Percentiles rank a stretch among this genome's conserved stretches.
These are phyloP conservation scores for Afroboletus lepidellus DNA, from an alignment of 1,284 basidiomycete genomes.

Conservation along the genomic window DNA sequence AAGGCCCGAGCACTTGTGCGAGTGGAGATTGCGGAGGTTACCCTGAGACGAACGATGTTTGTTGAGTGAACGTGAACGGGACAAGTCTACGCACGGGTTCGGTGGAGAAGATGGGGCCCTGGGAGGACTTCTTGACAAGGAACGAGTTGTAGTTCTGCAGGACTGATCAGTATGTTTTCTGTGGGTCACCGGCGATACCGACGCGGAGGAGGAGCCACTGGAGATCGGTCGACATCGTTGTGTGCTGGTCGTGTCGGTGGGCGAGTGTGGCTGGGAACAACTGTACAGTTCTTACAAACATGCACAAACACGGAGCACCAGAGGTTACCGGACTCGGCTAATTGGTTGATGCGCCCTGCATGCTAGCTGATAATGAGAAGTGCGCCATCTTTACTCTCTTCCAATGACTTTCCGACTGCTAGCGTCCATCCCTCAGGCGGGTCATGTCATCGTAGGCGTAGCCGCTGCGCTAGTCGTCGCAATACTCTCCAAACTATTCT, in stretches of 20 bases:
- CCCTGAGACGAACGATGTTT: slow-evolving; percentile 48
- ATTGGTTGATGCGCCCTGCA: no score
- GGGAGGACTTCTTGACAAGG: slow-evolving; percentile 71
- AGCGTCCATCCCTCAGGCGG: background rate
- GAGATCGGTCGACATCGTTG: slow-evolving; percentile 78
- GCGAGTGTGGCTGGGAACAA: slow-evolving; percentile 31
- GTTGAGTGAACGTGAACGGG: background rate
- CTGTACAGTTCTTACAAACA: slow-evolving; percentile 35
- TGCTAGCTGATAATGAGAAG: background rate
- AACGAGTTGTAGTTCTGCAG: slow-evolving; percentile 78
- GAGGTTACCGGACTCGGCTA: background rate
- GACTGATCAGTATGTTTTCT: background rate
- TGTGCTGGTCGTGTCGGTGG: slow-evolving; percentile 30
- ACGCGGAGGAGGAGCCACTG: slow-evolving; percentile 90
- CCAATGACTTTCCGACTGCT: background rate
- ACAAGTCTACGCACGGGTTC: slow-evolving; percentile 65
- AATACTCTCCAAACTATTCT: no score
- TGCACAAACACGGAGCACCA: slow-evolving; percentile 16
- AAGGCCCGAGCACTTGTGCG: slow-evolving; percentile 86
- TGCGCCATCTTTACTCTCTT: background rate
- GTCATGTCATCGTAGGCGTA: background rate
- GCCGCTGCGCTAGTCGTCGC: background rate
- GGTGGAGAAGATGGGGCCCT: slow-evolving; percentile 78
- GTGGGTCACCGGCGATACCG: slow-evolving; percentile 32
- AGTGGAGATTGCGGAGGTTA: slow-evolving; percentile 85